Evolutionary conservation across 371 early-diverging fungal species (phyloP).

Genomic region (Choanephora cucurbitarum): DNA sequence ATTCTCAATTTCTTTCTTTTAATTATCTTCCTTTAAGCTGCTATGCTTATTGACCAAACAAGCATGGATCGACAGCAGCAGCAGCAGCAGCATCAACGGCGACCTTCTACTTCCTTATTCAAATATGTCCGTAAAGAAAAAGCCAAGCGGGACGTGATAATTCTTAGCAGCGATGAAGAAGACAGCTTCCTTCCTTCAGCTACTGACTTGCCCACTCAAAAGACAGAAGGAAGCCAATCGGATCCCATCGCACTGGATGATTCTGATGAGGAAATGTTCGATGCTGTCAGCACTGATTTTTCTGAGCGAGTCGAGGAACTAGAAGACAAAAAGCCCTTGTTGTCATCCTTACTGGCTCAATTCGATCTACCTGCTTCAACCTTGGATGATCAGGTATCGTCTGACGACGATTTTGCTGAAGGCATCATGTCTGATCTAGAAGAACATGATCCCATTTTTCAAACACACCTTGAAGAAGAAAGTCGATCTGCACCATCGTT

Average conservation of each 20-base stretch:
- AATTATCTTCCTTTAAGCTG: not conserved
- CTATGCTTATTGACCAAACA: not conserved
- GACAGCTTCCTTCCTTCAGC: not conserved
- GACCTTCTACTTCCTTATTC: not conserved
- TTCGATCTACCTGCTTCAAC: not conserved
- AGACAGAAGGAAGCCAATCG: not conserved
- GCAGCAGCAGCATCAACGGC: not conserved
- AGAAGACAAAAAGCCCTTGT: no score
- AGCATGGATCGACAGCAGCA: not conserved
- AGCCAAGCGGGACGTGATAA: slow-evolving; percentile 7
- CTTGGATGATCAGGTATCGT: no score
- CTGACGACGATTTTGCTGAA: no score
- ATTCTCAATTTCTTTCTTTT: no score
- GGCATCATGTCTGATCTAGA: not conserved
- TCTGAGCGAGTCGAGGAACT: no score
- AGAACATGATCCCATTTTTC: not conserved
- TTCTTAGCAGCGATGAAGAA: slow-evolving; percentile 30
- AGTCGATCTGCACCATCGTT: not conserved
- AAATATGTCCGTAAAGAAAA: not conserved
- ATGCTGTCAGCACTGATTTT: no score
- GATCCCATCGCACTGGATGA: slow-evolving; percentile 11
- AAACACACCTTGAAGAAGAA: not conserved
- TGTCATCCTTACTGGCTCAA: not conserved
- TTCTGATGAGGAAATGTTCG: slow-evolving; percentile 8
- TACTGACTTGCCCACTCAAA: not conserved